These are phyloP conservation scores for Gynandropsis gynandra DNA, from an alignment of 345 rosid genomes.

Conservation along the genomic window DNA sequence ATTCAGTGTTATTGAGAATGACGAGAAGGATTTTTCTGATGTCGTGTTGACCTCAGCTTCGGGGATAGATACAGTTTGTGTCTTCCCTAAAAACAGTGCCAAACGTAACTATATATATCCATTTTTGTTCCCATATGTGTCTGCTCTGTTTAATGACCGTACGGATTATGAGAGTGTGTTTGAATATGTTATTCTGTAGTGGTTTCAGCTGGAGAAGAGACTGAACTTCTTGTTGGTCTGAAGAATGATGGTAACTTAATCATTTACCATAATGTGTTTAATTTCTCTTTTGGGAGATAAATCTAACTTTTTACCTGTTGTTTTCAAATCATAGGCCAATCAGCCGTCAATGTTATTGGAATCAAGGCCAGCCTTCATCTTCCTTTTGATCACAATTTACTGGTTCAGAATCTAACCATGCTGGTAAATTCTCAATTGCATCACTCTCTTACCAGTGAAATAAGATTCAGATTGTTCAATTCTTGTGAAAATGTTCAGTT, in stretches of 20 bases:
- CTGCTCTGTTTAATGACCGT: neutral
- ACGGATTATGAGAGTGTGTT: too few species aligned
- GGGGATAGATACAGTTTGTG: slow-evolving; percentile 53
- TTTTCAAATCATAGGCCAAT: slow-evolving; percentile 46
- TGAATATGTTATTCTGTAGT: slow-evolving; percentile 33
- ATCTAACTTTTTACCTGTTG: slow-evolving; percentile 6
- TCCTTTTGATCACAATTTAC: slow-evolving; percentile 52
- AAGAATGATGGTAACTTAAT: slow-evolving; percentile 70
- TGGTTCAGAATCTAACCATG: slow-evolving; percentile 77
- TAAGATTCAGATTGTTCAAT: too few species aligned
- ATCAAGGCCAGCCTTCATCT: slow-evolving; percentile 79
- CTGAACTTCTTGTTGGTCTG: slow-evolving; percentile 75
- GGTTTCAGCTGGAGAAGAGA: slow-evolving; percentile 69
- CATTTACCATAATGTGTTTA: neutral
- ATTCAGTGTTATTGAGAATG: slow-evolving; percentile 59
- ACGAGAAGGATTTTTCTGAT: slow-evolving; percentile 45
- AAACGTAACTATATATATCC: slow-evolving; percentile 33
- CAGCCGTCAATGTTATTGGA: slow-evolving; percentile 48
- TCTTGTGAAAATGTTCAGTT: too few species aligned
- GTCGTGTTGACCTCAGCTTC: slow-evolving; percentile 52
- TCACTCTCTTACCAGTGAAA: slow-evolving; percentile 1
- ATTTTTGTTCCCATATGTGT: neutral
- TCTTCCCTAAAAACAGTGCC: slow-evolving; percentile 76
- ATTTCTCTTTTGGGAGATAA: slow-evolving; percentile 13
- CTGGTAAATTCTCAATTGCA: slow-evolving; percentile 44